A percentile compares a stretch with the other conserved stretches of the same genome.
Evolutionary conservation across 1,284 basidiomycete species (phyloP).

Genomic region (Clitocybe nebularis): DNA sequence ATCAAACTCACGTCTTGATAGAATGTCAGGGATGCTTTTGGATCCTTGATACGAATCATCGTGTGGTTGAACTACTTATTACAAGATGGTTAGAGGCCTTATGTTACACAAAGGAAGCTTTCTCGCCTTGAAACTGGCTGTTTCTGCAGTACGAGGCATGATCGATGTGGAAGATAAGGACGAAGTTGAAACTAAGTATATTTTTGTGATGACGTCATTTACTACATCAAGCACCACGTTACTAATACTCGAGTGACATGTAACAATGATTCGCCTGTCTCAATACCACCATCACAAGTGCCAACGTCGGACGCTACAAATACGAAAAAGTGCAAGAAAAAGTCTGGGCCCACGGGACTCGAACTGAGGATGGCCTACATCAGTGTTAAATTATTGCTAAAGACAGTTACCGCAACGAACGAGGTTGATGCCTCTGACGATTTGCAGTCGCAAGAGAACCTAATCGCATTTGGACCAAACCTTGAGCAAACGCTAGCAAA

Average conservation of each 20-base stretch:
- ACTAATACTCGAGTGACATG: too few relatives aligned
- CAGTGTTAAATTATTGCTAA: slow-evolving; percentile 7
- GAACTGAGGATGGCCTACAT: slow-evolving; percentile 11
- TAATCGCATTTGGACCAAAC: background rate
- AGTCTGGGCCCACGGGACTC: slow-evolving; percentile 11
- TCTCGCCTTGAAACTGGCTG: slow-evolving; percentile 59
- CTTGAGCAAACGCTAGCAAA: background rate
- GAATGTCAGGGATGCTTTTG: slow-evolving; percentile 72
- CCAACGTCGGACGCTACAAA: too few relatives aligned
- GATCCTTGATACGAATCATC: slow-evolving; percentile 89
- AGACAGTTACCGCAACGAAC: background rate
- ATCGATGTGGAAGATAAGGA: too few relatives aligned
- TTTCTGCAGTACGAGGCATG: slow-evolving; percentile 66
- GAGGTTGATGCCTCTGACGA: slow-evolving; percentile 3
- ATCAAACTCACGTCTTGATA: slow-evolving; percentile 57
- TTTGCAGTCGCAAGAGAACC: background rate
- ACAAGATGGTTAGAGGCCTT: too few relatives aligned
- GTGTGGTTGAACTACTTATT: slow-evolving; percentile 77
- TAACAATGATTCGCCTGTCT: too few relatives aligned
- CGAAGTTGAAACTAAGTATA: too few relatives aligned
- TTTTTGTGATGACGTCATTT: too few relatives aligned
- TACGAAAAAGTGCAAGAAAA: slow-evolving; percentile 8
- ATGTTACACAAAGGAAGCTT: too few relatives aligned
- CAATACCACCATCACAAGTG: too few relatives aligned
- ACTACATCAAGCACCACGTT: too few relatives aligned